Base-by-base conservation (phyloP, 148 eudicot species). In the Camellia japonica region DNA sequence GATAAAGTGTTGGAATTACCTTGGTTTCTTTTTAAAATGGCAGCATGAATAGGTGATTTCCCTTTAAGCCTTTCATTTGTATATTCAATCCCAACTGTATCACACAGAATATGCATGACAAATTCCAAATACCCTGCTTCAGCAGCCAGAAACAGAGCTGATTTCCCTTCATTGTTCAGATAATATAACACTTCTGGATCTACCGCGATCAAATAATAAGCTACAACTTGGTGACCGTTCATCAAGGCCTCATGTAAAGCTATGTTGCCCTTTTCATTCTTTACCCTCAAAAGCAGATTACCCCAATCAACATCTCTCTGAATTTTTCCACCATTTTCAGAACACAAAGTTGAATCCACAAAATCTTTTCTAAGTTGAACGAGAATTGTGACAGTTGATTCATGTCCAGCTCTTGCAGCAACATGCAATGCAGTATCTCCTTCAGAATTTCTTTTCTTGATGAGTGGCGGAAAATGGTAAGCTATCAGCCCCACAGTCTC, bases 231-330 rank as follows among this genome's bases (percentile, higher is more conserved):
- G 7, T 49, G 56, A 15, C 74, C 56, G 49, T 71, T n/a, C 52
- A 47, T 49, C 56, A 47, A 4, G 56, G 77, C 77, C 77, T 55
- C 64, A 49, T 74, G 77, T 38, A 74, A 60, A 7, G 77, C 64
- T 20, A 10, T 38, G n/a, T 55, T 74, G 4, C 77, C 64, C 44
- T 56, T 19, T 41, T 30, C 64, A 16, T 74, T 74, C 60, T n/a
- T 58, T 7, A 55, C 41, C 44, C 77, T 56, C 64, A 69, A 44
- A 1, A 69, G n/a, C 41, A 60, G 3, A 68, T 3, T 30, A 23
- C 23, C 23, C 23, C 23, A 23, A 23, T 23, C 23, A 23, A 23
- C 23, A 23, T 23, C 23, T 23, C 23, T 23, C 23, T 23, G 23
- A 23, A 23, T 23, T 23, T 23, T 23, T 0, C 23, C 23, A 23